Evolutionary conservation across 1,284 basidiomycete species (phyloP).

Genomic region (Apiotrichum mycotoxinovorans): DNA sequence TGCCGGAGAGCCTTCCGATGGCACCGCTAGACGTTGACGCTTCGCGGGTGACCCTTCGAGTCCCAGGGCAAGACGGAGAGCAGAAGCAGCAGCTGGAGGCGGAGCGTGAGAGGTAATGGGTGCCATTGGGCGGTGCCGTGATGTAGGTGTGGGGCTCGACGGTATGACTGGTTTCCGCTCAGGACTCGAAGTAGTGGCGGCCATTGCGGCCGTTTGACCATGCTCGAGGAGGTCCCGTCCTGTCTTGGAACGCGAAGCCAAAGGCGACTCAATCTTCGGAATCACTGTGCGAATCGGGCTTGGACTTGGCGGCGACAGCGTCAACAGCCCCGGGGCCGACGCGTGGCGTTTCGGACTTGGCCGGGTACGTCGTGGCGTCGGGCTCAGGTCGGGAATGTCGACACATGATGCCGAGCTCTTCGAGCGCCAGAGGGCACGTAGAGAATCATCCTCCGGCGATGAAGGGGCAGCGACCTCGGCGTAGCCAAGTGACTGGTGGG

Average conservation of each 20-base stretch:
- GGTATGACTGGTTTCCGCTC: too few relatives aligned
- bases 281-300: neutral
- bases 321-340: neutral
- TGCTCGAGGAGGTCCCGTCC: too few relatives aligned
- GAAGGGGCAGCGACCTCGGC: conserved; percentile 2
- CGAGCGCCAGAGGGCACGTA: conserved; percentile 33
- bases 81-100: too few relatives aligned
- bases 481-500: conserved; percentile 35
- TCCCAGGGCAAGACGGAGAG: too few relatives aligned
- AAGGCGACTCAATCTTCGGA: neutral
- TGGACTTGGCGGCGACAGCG: neutral
- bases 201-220: too few relatives aligned
- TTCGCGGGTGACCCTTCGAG: too few relatives aligned
- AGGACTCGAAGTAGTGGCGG: too few relatives aligned
- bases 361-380: neutral
- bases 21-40: too few relatives aligned
- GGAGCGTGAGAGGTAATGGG: too few relatives aligned
- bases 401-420: conserved; percentile 2
- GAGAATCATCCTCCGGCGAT: conserved; percentile 30
- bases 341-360: neutral
- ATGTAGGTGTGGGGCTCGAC: too few relatives aligned
- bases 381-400: conserved; percentile 2
- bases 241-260: too few relatives aligned
- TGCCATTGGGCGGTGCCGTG: too few relatives aligned
- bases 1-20: neutral